phyloP scores from a whole-genome alignment of 2,329 filamentous ascomycete genomes.

The Colletotrichum theobromicola region DNA sequence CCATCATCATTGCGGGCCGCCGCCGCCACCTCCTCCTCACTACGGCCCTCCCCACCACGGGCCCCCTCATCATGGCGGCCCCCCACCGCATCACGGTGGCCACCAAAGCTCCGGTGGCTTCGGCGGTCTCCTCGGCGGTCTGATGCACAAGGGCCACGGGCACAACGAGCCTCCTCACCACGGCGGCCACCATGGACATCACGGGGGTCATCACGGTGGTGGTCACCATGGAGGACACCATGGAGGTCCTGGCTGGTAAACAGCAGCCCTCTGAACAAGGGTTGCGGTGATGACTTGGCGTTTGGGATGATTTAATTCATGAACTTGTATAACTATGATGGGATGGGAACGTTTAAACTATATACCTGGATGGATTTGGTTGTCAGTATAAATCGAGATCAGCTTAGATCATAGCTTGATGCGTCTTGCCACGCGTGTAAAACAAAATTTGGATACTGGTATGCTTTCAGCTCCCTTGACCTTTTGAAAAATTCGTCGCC shows the following conservation, averaged over 20 bases:
- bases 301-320: background rate
- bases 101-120: conserved; percentile 25
- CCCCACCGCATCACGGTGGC: background rate
- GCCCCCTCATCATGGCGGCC: background rate
- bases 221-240: background rate
- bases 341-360: background rate
- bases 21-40: background rate
- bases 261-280: background rate
- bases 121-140: conserved; percentile 24
- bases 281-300: background rate
- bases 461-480: background rate
- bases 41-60: conserved; percentile 11
- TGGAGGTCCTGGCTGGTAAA: background rate
- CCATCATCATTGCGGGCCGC: conserved; percentile 20
- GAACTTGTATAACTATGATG: background rate
- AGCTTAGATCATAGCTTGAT: background rate
- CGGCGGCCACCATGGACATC: background rate
- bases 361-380: background rate
- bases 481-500: background rate
- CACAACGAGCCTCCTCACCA: conserved; percentile 4
- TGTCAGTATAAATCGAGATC: background rate
- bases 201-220: background rate
- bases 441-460: background rate
- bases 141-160: conserved; percentile 14
- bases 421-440: background rate